phyloP scores from a whole-genome alignment of 129 eudicot genomes.

The Kitagawia praeruptora region DNA sequence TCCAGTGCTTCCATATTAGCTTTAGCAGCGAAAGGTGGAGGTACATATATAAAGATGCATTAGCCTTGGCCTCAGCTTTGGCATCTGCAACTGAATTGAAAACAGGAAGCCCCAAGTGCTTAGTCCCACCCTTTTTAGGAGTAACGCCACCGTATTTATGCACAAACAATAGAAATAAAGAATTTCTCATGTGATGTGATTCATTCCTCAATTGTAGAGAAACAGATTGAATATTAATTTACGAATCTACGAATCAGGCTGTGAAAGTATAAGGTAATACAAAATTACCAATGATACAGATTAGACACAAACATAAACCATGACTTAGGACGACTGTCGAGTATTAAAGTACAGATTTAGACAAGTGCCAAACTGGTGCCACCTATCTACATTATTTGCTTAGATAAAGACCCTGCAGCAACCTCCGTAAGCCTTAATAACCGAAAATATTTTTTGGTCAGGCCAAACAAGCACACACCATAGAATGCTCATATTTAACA shows the following conservation, averaged over 20 bases:
- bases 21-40: constrained; percentile 94
- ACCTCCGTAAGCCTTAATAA: too few relatives aligned
- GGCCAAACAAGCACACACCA: too few relatives aligned
- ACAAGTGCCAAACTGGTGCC: not conserved
- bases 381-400: not conserved
- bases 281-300: too few relatives aligned
- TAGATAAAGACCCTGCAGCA: too few relatives aligned
- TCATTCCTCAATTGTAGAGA: not conserved
- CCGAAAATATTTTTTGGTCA: too few relatives aligned
- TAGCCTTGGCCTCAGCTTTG: constrained; percentile 92
- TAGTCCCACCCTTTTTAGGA: constrained; percentile 95
- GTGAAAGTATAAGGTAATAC: not conserved
- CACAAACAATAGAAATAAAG: not conserved
- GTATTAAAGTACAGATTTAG: not conserved
- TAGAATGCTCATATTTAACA: too few relatives aligned
- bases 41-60: constrained; percentile 91
- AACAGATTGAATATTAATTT: too few relatives aligned
- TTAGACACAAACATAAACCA: too few relatives aligned
- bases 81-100: constrained; percentile 97
- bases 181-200: not conserved
- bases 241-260: not conserved
- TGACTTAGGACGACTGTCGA: too few relatives aligned
- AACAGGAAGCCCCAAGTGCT: constrained; percentile 97
- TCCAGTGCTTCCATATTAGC: constrained; percentile 95
- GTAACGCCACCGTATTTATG: constrained; percentile 85